These are phyloP conservation scores for Acer negundo DNA, from an alignment of 345 rosid species.

Conservation along the genomic window DNA sequence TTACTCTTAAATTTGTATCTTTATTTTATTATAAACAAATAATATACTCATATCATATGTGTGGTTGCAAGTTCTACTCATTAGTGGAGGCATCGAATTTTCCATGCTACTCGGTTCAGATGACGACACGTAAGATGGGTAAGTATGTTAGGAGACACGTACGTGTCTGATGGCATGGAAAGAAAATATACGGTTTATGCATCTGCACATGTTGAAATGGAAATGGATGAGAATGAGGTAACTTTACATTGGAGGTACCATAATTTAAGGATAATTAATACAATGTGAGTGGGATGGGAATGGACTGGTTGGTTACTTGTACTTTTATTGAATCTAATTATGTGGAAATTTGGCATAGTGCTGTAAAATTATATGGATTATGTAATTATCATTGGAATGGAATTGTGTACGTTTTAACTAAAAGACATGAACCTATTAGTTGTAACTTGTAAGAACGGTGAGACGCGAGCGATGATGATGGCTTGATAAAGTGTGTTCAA, in stretches of 20 bases:
- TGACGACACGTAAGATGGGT: background rate
- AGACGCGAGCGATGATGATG: too few relatives aligned
- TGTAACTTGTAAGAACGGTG: too few relatives aligned
- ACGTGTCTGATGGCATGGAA: background rate
- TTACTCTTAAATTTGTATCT: slow-evolving; percentile 11
- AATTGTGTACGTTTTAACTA: too few relatives aligned
- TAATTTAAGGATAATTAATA: slow-evolving; percentile 11
- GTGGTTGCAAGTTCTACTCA: background rate
- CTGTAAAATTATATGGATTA: background rate
- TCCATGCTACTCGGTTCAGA: background rate
- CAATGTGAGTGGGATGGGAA: background rate
- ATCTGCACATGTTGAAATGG: background rate
- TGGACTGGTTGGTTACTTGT: background rate
- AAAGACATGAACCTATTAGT: too few relatives aligned
- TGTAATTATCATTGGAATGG: background rate
- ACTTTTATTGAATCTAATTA: background rate
- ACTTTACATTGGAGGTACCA: slow-evolving; percentile 13
- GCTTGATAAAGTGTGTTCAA: too few relatives aligned
- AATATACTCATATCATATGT: background rate
- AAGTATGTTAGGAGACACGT: background rate
- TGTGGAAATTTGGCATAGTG: background rate
- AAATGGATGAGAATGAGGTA: background rate
- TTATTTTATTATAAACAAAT: slow-evolving; percentile 3
- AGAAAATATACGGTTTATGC: background rate
- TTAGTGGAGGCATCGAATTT: background rate